A percentile compares a stretch with the other conserved stretches of the same genome.
phyloP scores from a whole-genome alignment of 331 rosid species.

The Malus hybrid region DNA sequence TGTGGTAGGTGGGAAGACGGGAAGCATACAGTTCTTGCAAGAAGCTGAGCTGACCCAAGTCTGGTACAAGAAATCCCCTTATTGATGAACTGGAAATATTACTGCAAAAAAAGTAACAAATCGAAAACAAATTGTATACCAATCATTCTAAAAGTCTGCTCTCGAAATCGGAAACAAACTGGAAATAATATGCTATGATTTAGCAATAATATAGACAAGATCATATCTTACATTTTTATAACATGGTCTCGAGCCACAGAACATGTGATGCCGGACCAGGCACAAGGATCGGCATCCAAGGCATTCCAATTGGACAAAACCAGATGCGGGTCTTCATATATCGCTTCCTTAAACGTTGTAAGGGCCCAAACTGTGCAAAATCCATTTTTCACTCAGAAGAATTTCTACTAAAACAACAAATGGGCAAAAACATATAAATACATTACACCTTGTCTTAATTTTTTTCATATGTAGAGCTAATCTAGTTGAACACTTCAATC shows the following conservation, averaged over 20 bases:
- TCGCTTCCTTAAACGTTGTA: slow-evolving; percentile 54
- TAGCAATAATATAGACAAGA: slow-evolving; percentile 5
- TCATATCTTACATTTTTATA: slow-evolving; percentile 59
- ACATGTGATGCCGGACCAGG: slow-evolving; percentile 74
- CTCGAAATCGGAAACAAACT: slow-evolving; percentile 4
- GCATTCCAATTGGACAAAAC: slow-evolving; percentile 68
- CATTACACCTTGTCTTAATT: not conserved
- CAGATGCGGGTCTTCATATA: slow-evolving; percentile 69
- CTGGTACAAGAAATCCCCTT: slow-evolving; percentile 70
- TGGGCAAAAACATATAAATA: slow-evolving; percentile 8
- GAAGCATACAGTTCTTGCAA: slow-evolving; percentile 78
- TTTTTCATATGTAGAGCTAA: not conserved
- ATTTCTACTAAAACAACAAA: slow-evolving; percentile 1
- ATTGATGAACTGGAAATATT: slow-evolving; percentile 70
- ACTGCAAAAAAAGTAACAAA: slow-evolving; percentile 33
- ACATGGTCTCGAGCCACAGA: slow-evolving; percentile 54
- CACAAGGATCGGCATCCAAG: slow-evolving; percentile 70
- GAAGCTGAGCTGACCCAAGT: slow-evolving; percentile 64
- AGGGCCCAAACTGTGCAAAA: slow-evolving; percentile 62
- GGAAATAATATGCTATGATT: slow-evolving; percentile 4
- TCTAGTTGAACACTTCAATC: slow-evolving; percentile 2
- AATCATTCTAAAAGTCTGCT: not conserved
- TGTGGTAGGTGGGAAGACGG: not conserved
- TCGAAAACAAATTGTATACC: not conserved
- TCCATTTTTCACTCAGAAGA: slow-evolving; percentile 15